Percentiles rank a stretch among this genome's conserved stretches.
Conservation (phyloP, 176 grass and related monocot species). For the Triticum turgidum region DNA sequence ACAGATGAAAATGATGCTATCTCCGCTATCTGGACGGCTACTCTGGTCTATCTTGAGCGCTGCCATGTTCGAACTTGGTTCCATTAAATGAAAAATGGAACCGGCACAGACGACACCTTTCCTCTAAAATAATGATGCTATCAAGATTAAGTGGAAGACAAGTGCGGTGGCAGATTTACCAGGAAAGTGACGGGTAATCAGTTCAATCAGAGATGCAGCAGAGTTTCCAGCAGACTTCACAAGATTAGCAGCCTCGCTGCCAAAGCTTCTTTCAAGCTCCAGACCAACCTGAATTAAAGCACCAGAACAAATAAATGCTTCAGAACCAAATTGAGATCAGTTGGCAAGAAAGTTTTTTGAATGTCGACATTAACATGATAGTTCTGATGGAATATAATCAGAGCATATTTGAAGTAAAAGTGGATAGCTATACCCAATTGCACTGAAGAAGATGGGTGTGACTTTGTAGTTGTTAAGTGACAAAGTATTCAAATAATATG, state of each 20-base stretch:
- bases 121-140: not conserved
- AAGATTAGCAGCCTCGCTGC: constrained; percentile 73
- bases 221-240: constrained; percentile 80
- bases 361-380: not conserved
- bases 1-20: not conserved
- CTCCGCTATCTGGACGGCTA: not conserved
- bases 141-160: not conserved
- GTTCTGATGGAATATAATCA: not conserved
- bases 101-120: not conserved
- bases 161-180: constrained; percentile 37
- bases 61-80: not conserved
- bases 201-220: constrained; percentile 65
- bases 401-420: constrained; percentile 8
- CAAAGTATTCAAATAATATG: not conserved
- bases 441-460: not conserved
- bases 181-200: constrained; percentile 87
- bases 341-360: not conserved
- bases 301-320: not conserved
- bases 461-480: not conserved
- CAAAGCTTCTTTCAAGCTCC: constrained; percentile 84
- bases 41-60: not conserved
- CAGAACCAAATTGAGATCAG: not conserved
- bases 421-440: not conserved
- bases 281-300: constrained; percentile 61
- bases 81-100: not conserved